Evolutionary conservation across 331 rosid genomes (phyloP).

Genomic region (Saraca asoca): DNA sequence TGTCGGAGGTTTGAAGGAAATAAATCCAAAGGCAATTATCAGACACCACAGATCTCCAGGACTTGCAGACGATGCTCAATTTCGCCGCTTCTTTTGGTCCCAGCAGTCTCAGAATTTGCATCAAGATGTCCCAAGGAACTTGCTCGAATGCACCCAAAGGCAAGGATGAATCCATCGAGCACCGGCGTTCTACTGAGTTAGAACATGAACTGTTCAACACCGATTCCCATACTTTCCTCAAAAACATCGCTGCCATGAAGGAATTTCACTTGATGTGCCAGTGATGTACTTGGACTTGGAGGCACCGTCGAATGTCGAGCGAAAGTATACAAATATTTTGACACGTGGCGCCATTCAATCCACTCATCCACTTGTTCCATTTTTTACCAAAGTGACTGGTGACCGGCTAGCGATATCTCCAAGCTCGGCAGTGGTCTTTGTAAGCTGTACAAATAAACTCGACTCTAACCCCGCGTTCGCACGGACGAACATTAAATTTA

Average conservation of each 20-base stretch:
- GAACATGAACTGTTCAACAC: slow-evolving; percentile 39
- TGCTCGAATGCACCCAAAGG: slow-evolving; percentile 54
- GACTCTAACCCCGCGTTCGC: no score
- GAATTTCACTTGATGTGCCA: no score
- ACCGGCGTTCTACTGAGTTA: background rate
- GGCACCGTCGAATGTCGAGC: no score
- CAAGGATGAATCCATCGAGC: slow-evolving; percentile 11
- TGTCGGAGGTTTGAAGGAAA: slow-evolving; percentile 48
- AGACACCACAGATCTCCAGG: slow-evolving; percentile 40
- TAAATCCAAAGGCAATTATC: slow-evolving; percentile 61
- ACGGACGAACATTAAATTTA: no score
- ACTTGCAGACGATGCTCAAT: slow-evolving; percentile 45
- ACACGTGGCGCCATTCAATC: no score
- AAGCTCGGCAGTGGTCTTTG: no score
- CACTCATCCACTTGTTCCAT: no score
- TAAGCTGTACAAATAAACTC: no score
- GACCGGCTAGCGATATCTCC: no score
- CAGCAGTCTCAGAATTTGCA: slow-evolving; percentile 50
- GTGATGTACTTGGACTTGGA: no score
- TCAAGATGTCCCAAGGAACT: slow-evolving; percentile 57
- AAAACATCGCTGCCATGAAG: slow-evolving; percentile 42
- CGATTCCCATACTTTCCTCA: slow-evolving; percentile 64
- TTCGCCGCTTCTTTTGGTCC: slow-evolving; percentile 72
- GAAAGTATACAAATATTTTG: no score
- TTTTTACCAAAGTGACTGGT: no score